Conservation (phyloP, 2,329 filamentous ascomycete genomes). For the Aureobasidium uvarum region DNA sequence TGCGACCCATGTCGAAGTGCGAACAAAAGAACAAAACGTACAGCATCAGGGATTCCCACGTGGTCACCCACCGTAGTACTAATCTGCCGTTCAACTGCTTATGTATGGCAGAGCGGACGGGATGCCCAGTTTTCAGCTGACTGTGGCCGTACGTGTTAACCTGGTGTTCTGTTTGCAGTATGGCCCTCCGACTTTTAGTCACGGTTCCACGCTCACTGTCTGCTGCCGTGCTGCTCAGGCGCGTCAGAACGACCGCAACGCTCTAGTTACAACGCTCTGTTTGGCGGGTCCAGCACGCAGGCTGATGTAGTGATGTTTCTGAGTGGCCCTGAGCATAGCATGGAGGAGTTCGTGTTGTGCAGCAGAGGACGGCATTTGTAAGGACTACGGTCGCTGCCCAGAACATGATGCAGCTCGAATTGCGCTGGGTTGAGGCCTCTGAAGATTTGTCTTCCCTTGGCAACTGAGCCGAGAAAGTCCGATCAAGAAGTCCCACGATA, state of each 20-base stretch:
- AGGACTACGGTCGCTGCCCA: too few species aligned
- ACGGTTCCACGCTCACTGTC: not conserved
- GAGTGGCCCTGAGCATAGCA: too few species aligned
- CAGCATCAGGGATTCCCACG: slow-evolving; percentile 5
- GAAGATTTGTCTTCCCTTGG: not conserved
- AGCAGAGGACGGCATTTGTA: too few species aligned
- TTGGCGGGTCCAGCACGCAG: too few species aligned
- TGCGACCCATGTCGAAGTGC: not conserved
- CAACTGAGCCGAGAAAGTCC: not conserved
- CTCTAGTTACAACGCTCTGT: too few species aligned
- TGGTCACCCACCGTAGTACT: slow-evolving; percentile 9
- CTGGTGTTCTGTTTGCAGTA: not conserved
- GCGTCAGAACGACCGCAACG: too few species aligned
- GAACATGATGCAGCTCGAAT: not conserved
- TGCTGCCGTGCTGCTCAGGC: not conserved
- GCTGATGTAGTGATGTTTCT: too few species aligned
- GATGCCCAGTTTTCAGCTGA: slow-evolving; percentile 3
- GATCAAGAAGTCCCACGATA: not conserved
- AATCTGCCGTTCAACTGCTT: slow-evolving; percentile 11
- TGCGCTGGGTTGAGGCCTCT: not conserved
- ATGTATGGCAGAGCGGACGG: slow-evolving; percentile 8
- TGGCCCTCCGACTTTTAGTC: not conserved
- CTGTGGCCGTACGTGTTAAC: not conserved
- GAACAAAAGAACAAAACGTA: slow-evolving; percentile 1
- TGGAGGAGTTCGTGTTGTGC: too few species aligned